Evolutionary conservation across 2,329 filamentous ascomycete genomes (phyloP), one percentile per base, ranked within the genome.

Genomic region (Scleromitrula shiraiana): DNA sequence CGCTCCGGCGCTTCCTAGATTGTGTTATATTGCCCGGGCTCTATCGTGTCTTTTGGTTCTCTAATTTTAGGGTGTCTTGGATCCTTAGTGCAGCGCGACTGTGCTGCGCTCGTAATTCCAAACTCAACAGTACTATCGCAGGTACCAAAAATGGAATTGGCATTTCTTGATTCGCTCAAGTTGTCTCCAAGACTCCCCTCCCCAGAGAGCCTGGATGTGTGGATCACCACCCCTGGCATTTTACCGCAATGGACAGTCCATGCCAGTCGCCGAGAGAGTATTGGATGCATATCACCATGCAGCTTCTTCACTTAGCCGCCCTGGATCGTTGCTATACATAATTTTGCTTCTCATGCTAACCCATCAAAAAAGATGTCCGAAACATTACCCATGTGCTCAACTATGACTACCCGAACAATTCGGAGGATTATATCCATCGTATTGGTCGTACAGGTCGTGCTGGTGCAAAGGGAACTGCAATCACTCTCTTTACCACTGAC

Each of bases 311-410:
- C 57, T n/a, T 61, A 59, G 59, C 53, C 58, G 58, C 69, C 75
- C 76, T 80, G 77, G 77, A 78, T 73, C 69, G 70, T 78, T 81
- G 77, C 76, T 76, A 76, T 74, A 70, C 62, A 65, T 63, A 26
- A 67, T 67, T 64, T 69, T 69, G 75, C 74, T 73, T 71, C 75
- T 78, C 74, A 70, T 80, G 80, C 88, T 95, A 94, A 95, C 86
- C 77, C 80, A 70, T 77, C 68, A 74, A 69, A 75, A 67, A 96
- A 97, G 93, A 98, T 85, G 93, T 98, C 77, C 91, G 90, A 75
- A 95, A 98, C 80, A 98, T 98, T 76, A 97, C 93, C 73, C 93
- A 98, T 76, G 93, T 98, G 73, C 80, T 98, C 75, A 97, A 97
- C 83, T 96, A 97, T 87, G 93, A 97, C 70, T 97, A 97, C 73